Evolutionary conservation across 805 yeast genomes (phyloP), one percentile per base, ranked within the genome.

Genomic region (Brettanomyces nanus): DNA sequence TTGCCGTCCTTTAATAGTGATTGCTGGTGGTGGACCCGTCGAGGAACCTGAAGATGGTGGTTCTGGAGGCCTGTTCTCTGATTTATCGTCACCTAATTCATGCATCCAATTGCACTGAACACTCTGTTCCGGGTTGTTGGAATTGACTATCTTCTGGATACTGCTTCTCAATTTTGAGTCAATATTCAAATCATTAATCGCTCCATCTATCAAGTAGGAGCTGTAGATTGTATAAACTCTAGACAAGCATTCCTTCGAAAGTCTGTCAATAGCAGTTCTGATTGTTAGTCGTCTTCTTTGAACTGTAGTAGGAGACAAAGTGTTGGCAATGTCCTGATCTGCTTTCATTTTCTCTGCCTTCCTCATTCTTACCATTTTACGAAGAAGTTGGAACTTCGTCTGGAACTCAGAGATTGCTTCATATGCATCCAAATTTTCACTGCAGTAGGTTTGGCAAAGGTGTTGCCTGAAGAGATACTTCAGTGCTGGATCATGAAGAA

Each of bases 361-460:
- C 33, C 33, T 30, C 20, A 30, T 17, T 11, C 11, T 61, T 54
- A 48, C 58, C 22, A 76, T 45, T 22, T 65, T 68, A 33, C 65
- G 65, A 39, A 78, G 47, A 1, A 63, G 49, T 1, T 56, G 51
- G 58, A 73, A 59, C 45, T 68, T 70, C 44, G 67, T 70, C 10
- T 66, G 63, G 42, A 79, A 72, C 35, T 69, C 69, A 33, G 64
- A 63, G 35, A 84, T 68, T 41, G 77, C 83, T 37, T 70, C 57
- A 53, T 75, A 84, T 3, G 81, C 85, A 44, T 80, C 79, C n/a
- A 84, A 54, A 48, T 85, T 86, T 51, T 86, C 96, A 2, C 71
- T 71, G 51, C 95, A 85, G 39, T 69, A 66, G 36, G 77, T 81
- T 22, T 66, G 69, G 35, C 71, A 75, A 36, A 86, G 54, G 52